Base-by-base conservation (phyloP, 225 moss, liverwort and hornwort genomes). In the Climacium dendroides region DNA sequence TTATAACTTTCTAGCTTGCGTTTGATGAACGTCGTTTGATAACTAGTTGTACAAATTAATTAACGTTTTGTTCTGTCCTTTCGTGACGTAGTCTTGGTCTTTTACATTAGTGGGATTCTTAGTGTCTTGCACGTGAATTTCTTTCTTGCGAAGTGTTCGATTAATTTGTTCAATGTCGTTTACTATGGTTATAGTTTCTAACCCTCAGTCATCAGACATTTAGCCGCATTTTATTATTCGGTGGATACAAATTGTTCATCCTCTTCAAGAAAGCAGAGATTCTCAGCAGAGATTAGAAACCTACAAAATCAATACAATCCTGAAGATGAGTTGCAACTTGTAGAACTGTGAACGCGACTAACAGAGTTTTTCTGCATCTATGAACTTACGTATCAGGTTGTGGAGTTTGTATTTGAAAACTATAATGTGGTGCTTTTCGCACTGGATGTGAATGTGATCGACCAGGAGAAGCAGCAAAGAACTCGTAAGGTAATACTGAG, bases 341-440 rank as follows among this genome's bases (percentile, higher is more conserved):
- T 50, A 83, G 79, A 39, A 83, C 63, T 43, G 34, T 55, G 73
- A 79, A 67, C 66, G n/a, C 28, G 61, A 50, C 57, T 83, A 48
- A 87, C 47, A 64, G 43, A 81, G 30, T n/a, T 48, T 80, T 73
- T 60, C 30, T 80, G 72, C 80, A 73, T 82, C 55, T 48, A 43
- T 20, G 57, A 57, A 80, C 74, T 84, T 85, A 41, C 22, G 43
- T 34, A 65, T 90, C 94, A 98, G 97, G 97, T 94, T 89, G 98
- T 95, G 87, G 98, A 98, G 87, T 93, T 96, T 60, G 93, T 96
- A 41, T 96, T 96, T 81, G 90, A 90, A 43, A 92, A 88, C 78
- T 98, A 93, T 86, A 94, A 93, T 53, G 96, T 94, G 74, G 94
- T 94, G 81, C 91, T 98, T 65, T 96, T 98, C 86, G 98, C 91